phyloP scores from a whole-genome alignment of 345 rosid genomes.

The Jatropha curcas region DNA sequence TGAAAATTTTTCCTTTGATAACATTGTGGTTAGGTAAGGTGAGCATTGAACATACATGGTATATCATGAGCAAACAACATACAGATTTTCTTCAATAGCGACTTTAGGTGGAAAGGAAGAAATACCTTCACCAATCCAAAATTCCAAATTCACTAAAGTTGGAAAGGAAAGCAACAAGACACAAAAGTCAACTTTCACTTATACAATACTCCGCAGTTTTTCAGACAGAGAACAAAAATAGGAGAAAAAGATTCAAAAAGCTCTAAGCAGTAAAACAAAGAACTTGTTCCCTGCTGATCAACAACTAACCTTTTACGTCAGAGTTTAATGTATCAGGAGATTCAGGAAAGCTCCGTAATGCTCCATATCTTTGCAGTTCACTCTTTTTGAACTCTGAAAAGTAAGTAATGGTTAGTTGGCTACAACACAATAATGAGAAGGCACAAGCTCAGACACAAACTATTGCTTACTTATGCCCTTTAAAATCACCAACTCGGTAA shows the following conservation, averaged over 20 bases:
- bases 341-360: slow-evolving; percentile 36
- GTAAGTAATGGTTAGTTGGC: slow-evolving; percentile 9
- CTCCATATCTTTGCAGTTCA: slow-evolving; percentile 55
- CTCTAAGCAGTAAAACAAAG: background rate
- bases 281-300: background rate
- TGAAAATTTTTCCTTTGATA: no score
- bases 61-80: background rate
- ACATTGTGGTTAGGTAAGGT: no score
- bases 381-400: slow-evolving; percentile 69
- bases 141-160: background rate
- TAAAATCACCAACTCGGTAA: background rate
- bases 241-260: background rate
- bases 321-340: slow-evolving; percentile 38
- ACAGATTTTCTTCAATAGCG: background rate
- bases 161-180: background rate
- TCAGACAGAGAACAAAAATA: background rate
- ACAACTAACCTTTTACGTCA: slow-evolving; percentile 47
- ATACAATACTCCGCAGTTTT: no score
- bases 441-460: background rate
- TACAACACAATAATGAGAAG: slow-evolving; percentile 9
- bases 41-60: no score
- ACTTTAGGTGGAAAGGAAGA: background rate
- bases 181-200: background rate
- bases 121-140: background rate
- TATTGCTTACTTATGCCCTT: background rate